A percentile compares a stretch with the other conserved stretches of the same genome.
phyloP scores from a whole-genome alignment of 441 rosid genomes.

The Francoa sonchifolia region DNA sequence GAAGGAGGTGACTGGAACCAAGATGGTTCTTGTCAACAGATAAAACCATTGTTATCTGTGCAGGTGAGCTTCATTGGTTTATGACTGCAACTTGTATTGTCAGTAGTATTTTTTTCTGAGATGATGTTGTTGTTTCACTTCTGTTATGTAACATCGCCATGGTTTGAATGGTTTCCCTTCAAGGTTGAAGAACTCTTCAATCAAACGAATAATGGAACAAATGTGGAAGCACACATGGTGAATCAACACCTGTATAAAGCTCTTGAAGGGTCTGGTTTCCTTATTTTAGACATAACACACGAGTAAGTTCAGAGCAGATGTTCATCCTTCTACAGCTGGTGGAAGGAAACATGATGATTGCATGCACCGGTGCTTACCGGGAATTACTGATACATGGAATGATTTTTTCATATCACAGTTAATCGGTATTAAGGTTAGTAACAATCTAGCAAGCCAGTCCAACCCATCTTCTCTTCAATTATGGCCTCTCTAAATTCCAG shows the following conservation, averaged over 20 bases:
- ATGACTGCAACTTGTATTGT: not conserved
- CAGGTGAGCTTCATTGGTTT: slow-evolving; percentile 33
- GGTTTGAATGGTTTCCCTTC: not conserved
- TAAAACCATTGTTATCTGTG: slow-evolving; percentile 34
- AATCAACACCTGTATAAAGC: slow-evolving; percentile 49
- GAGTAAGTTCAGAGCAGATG: slow-evolving; percentile 91
- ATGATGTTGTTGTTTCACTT: not conserved
- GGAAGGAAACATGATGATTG: slow-evolving; percentile 89
- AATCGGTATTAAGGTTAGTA: slow-evolving; percentile 16
- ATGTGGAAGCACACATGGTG: slow-evolving; percentile 59
- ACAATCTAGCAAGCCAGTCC: too few species aligned
- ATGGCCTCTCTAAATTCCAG: not conserved
- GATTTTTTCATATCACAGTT: slow-evolving; percentile 42
- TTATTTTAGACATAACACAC: slow-evolving; percentile 55
- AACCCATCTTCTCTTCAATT: too few species aligned
- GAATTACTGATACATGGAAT: slow-evolving; percentile 76
- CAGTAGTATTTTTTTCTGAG: too few species aligned
- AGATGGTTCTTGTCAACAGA: slow-evolving; percentile 73
- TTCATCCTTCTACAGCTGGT: slow-evolving; percentile 69
- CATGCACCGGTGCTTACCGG: slow-evolving; percentile 97
- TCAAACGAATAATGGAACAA: slow-evolving; percentile 52
- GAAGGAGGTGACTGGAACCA: slow-evolving; percentile 98
- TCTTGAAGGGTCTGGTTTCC: slow-evolving; percentile 42
- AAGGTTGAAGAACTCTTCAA: slow-evolving; percentile 72
- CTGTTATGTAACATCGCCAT: not conserved